Conservation (phyloP, 768 basidiomycete species). For the Psilocybe sp. region DNA sequence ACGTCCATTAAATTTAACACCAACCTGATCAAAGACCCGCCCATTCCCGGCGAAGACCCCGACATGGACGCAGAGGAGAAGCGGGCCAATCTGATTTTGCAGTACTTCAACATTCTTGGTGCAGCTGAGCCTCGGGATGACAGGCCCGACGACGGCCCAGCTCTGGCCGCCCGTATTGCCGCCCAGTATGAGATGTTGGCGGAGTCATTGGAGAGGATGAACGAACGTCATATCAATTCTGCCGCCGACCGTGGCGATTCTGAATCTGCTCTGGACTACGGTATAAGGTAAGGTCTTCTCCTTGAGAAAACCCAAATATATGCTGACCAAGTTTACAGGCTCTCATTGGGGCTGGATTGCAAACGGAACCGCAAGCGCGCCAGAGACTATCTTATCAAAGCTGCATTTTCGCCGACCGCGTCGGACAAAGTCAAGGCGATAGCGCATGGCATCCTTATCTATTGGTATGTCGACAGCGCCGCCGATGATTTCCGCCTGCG, state of each 20-base stretch:
- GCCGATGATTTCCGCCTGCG: constrained; percentile 1
- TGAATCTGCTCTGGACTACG: constrained; percentile 14
- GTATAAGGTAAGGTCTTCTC: constrained; percentile 3
- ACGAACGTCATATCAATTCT: constrained; percentile 5
- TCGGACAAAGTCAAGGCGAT: constrained; percentile 8
- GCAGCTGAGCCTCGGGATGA: background rate
- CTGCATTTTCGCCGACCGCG: constrained; percentile 3
- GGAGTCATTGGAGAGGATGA: constrained; percentile 1
- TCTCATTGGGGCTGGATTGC: constrained; percentile 11
- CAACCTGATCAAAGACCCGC: background rate
- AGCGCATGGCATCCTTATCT: constrained; percentile 12
- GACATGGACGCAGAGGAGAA: background rate
- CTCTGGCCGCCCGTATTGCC: background rate
- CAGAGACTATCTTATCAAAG: constrained; percentile 14
- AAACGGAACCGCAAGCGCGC: constrained; percentile 9
- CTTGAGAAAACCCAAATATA: background rate
- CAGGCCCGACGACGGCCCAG: constrained; percentile 1
- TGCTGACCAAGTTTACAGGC: background rate
- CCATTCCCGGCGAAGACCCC: background rate
- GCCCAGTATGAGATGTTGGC: background rate
- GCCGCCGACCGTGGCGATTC: constrained; percentile 13
- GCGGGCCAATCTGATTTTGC: background rate
- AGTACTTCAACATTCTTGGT: background rate
- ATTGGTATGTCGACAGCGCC: constrained; percentile 8
- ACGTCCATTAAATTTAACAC: constrained; percentile 6